Evolutionary conservation across 352 stramenopile species (phyloP), one percentile per base, ranked within the genome.

Genomic region (Thraustochytrium striatum): DNA sequence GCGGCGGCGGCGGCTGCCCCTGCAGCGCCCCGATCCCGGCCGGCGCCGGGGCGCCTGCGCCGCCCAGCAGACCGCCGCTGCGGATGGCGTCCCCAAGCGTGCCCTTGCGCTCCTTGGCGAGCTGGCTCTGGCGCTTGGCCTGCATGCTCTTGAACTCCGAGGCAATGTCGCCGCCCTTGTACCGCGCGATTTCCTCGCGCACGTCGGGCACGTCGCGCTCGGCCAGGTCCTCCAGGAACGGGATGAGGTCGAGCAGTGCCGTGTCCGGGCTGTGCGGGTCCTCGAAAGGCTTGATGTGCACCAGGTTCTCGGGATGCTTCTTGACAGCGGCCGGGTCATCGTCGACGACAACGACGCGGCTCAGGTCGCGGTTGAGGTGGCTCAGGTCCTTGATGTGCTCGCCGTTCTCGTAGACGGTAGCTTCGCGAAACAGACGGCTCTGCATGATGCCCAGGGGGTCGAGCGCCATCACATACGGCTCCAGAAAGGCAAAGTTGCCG

Each of bases 401-500:
- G 36, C 88, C 88, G 73, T 91, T 82, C 70, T 87, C 80, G 75
- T 89, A 93, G 52, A 88, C 72, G 16, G 87, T 90, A 3, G 85
- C 84, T 39, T 93, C 88, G 39, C 88, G 83, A 72, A 89, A 90
- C 9, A 92, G 83, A 47, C 86, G 85, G 81, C 91, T 55, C 44
- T 78, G 87, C 86, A 93, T 90, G 30, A 88, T 85, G 62, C 86
- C 90, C 47, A 85, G 84, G 35, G 87, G 81, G 59, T 93, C 88
- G 9, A 93, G 79, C 25, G 78, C 82, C 39, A 85, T 84, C 21
- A 93, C 83, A 16, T 92, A 86, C 9, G 87, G 87, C 50, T 86
- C 86, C 33, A 72, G 68, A 32, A 72, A 73, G 25, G 61, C 58
- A 3, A 62, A 78, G 55, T 84, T 82, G n/a, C 36, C 43, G 2